Percentiles rank a stretch among this genome's conserved stretches.
Conservation (phyloP, 2,329 filamentous ascomycete species). For the Neocatenulostroma microsporum region DNA sequence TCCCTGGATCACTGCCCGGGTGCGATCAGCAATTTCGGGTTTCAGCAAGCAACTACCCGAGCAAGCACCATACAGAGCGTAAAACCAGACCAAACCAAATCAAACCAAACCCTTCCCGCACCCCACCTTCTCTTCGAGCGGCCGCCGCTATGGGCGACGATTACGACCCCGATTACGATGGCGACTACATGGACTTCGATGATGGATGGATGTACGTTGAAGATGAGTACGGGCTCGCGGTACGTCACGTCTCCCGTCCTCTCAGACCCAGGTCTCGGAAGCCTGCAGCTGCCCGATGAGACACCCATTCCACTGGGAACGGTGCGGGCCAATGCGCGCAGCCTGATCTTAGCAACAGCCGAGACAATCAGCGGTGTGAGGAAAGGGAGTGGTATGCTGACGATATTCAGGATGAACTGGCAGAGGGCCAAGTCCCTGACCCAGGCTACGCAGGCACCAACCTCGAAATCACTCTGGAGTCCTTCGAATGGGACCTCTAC, state of each 20-base stretch:
- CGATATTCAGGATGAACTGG: conserved; percentile 39
- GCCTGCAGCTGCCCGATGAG: conserved; percentile 5
- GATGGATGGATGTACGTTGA: conserved; percentile 41
- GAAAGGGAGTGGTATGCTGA: not conserved
- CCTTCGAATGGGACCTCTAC: conserved; percentile 41
- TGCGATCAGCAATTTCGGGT: too few relatives aligned
- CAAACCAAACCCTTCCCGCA: not conserved
- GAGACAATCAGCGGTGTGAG: not conserved
- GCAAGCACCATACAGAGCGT: too few relatives aligned
- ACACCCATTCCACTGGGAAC: too few relatives aligned
- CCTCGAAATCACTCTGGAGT: conserved; percentile 22
- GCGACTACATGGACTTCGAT: conserved; percentile 33
- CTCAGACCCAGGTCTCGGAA: conserved; percentile 7
- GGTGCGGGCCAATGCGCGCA: too few relatives aligned
- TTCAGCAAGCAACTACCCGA: conserved; percentile 7
- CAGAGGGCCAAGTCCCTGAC: conserved; percentile 40
- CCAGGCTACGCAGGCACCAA: conserved; percentile 31
- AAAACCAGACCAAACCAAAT: not conserved
- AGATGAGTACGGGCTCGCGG: conserved; percentile 34
- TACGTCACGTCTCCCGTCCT: conserved; percentile 25
- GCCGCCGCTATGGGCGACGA: conserved; percentile 25
- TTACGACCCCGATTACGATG: conserved; percentile 31
- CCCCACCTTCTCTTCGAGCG: conserved; percentile 1
- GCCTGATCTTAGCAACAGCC: not conserved
- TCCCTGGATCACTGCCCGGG: too few relatives aligned